These are phyloP conservation scores for Mrakia frigida DNA, from an alignment of 768 basidiomycete species.

Conservation along the genomic window DNA sequence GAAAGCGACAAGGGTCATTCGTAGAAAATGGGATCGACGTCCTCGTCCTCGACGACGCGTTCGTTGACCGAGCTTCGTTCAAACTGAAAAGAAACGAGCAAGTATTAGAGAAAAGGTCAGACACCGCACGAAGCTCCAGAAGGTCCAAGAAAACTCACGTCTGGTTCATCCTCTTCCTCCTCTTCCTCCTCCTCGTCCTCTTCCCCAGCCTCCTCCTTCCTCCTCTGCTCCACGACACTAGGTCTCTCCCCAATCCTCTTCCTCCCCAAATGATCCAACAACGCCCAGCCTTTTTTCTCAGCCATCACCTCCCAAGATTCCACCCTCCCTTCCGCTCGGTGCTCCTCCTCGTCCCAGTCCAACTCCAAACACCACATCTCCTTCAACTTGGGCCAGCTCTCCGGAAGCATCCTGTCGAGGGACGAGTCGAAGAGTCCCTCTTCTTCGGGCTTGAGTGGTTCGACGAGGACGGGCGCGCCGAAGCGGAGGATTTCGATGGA, in stretches of 20 bases:
- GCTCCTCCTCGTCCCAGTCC: constrained; percentile 10
- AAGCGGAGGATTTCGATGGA: constrained; percentile 3
- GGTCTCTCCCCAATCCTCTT: background rate
- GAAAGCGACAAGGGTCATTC: too few relatives aligned
- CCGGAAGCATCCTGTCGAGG: background rate
- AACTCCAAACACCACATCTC: constrained; percentile 10
- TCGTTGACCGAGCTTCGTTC: too few relatives aligned
- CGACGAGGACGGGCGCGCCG: background rate
- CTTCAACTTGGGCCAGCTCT: background rate
- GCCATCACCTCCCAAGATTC: constrained; percentile 4
- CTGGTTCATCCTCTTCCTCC: background rate
- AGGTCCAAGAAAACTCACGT: too few relatives aligned
- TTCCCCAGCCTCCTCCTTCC: constrained; percentile 10
- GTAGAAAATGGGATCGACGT: too few relatives aligned
- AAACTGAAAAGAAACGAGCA: too few relatives aligned
- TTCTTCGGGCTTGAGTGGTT: background rate
- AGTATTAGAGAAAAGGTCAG: too few relatives aligned
- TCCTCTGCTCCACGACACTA: background rate
- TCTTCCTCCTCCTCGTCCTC: background rate
- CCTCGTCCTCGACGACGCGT: too few relatives aligned
- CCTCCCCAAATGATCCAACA: background rate
- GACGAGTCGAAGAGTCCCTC: constrained; percentile 11
- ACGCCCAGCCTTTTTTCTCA: background rate
- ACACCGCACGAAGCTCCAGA: too few relatives aligned
- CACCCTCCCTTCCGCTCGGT: background rate